A percentile compares a stretch with the other conserved stretches of the same genome.
phyloP scores from a whole-genome alignment of 192 early-diverging fungal species.

The Rhizoclosmatium sp. region DNA sequence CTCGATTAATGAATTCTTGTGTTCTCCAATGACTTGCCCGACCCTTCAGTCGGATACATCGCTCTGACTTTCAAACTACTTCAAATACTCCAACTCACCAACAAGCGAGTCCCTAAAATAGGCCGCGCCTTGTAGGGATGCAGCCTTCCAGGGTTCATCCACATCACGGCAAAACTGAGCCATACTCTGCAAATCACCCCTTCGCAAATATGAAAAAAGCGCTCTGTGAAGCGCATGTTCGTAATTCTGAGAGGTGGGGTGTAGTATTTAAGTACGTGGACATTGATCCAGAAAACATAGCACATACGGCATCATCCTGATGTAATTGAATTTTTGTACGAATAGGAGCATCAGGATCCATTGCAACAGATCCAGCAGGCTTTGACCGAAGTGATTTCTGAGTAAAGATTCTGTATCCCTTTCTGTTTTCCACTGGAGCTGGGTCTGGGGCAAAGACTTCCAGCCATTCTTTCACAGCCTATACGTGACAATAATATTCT shows the following conservation, averaged over 20 bases:
- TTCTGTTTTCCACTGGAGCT: slow-evolving; percentile 40
- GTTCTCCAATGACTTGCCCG: too few species aligned
- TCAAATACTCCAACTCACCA: slow-evolving; percentile 41
- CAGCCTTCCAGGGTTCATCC: slow-evolving; percentile 84
- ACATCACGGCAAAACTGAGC: slow-evolving; percentile 75
- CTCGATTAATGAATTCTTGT: too few species aligned
- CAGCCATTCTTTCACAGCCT: slow-evolving; percentile 55
- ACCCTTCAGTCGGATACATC: too few species aligned
- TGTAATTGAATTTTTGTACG: slow-evolving; percentile 39
- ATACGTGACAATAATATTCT: neutral
- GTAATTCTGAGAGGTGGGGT: slow-evolving; percentile 42
- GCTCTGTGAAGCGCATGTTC: slow-evolving; percentile 69
- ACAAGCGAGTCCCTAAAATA: slow-evolving; percentile 61
- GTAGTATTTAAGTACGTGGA: too few species aligned
- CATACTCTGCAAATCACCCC: slow-evolving; percentile 72
- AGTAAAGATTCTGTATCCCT: slow-evolving; percentile 47
- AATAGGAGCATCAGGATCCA: slow-evolving; percentile 57
- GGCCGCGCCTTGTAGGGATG: slow-evolving; percentile 73
- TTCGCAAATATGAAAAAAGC: slow-evolving; percentile 79
- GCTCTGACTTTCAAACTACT: slow-evolving; percentile 3
- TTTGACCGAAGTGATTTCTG: slow-evolving; percentile 1
- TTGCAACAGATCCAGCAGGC: slow-evolving; percentile 30
- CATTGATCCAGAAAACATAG: neutral
- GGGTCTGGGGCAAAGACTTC: slow-evolving; percentile 48
- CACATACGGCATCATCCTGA: slow-evolving; percentile 45